phyloP scores from a whole-genome alignment of 2,329 filamentous ascomycete species.

The Hypomyces rosellus region DNA sequence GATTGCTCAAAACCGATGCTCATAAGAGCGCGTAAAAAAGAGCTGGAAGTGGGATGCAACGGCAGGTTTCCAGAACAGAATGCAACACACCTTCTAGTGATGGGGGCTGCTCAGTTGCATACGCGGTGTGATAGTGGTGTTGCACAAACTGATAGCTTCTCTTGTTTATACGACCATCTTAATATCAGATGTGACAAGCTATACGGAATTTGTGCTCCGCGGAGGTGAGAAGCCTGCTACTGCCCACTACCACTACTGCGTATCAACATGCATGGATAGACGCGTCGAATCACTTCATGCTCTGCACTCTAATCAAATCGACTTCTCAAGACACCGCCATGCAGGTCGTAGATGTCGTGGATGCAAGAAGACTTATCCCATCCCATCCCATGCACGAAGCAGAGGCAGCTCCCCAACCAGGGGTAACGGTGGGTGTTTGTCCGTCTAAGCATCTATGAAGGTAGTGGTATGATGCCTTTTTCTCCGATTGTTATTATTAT shows the following conservation, averaged over 20 bases:
- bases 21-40: no score
- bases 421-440: background rate
- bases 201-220: background rate
- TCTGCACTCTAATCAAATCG: background rate
- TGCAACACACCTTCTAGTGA: background rate
- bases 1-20: no score
- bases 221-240: no score
- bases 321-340: background rate
- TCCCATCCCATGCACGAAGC: no score
- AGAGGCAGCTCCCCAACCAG: background rate
- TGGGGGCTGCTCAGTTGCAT: background rate
- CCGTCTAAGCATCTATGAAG: background rate
- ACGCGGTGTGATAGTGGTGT: background rate
- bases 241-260: no score
- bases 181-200: background rate
- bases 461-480: no score
- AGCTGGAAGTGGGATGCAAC: no score
- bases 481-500: no score
- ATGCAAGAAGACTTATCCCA: background rate
- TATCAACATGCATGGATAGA: no score
- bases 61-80: background rate
- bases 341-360: background rate
- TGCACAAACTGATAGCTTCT: background rate
- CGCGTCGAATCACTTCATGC: background rate
- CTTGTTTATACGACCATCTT: background rate